Percentiles rank a stretch among this genome's conserved stretches.
phyloP scores from a whole-genome alignment of 768 basidiomycete genomes.

The Hydnum rufescens region DNA sequence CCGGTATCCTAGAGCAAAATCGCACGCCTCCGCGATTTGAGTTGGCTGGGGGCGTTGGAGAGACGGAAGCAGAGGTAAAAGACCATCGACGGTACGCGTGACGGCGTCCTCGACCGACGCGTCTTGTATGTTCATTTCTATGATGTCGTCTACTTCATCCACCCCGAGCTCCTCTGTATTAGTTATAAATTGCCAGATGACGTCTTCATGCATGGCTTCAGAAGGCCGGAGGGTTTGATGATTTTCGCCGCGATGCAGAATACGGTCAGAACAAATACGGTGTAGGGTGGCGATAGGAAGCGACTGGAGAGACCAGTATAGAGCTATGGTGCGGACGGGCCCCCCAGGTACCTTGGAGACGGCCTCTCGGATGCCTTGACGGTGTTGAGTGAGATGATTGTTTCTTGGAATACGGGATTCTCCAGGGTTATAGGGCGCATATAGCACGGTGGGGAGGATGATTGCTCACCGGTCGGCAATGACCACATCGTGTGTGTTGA shows the following conservation, averaged over 20 bases:
- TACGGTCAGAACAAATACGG: constrained; percentile 57
- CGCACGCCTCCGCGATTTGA: constrained; percentile 32
- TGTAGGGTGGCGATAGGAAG: constrained; percentile 41
- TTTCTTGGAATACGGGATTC: constrained; percentile 32
- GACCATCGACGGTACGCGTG: constrained; percentile 34
- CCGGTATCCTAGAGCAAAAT: constrained; percentile 26
- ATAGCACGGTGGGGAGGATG: too few relatives aligned
- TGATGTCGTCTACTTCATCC: constrained; percentile 40
- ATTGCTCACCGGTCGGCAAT: constrained; percentile 71
- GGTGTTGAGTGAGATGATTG: constrained; percentile 72
- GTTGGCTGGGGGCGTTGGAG: constrained; percentile 33
- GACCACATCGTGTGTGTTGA: constrained; percentile 53
- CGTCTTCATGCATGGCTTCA: constrained; percentile 45
- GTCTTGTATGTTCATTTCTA: constrained; percentile 48
- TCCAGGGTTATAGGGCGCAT: neutral
- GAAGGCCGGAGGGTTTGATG: constrained; percentile 65
- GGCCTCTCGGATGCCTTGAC: constrained; percentile 43
- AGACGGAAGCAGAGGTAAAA: constrained; percentile 31
- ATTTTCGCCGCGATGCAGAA: constrained; percentile 54
- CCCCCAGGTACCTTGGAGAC: constrained; percentile 14
- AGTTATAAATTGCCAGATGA: constrained; percentile 65
- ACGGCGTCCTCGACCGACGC: constrained; percentile 32
- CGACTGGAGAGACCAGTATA: constrained; percentile 45
- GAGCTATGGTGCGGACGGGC: constrained; percentile 46
- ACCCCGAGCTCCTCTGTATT: constrained; percentile 38